Evolutionary conservation across 2,329 filamentous ascomycete genomes (phyloP), one percentile per base, ranked within the genome.

Genomic region (Thermothelomyces thermophilus): DNA sequence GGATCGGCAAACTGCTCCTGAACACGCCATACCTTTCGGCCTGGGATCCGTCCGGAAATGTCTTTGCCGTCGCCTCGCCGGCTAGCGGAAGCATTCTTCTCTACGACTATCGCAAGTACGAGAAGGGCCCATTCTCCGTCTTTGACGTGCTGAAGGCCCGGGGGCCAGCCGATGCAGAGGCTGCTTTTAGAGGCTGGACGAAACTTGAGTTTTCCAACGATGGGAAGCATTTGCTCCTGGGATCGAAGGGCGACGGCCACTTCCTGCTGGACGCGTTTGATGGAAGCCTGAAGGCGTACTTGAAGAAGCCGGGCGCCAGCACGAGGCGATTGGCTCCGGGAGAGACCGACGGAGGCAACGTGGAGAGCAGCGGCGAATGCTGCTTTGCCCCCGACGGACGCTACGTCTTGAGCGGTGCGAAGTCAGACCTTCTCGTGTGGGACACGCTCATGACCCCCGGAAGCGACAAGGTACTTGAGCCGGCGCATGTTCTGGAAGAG

Each of bases 141-240:
- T 93, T 97, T 62, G 91, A 97, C 62, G 73, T 97, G 14, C 69
- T 82, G 20, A 80, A 84, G 49, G 69, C 74, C 44, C 71, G 72
- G 40, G 64, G 70, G 62, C 52, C 69, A 62, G 61, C 73, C 44
- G 72, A 79, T 56, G 67, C 74, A 5, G 77, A 83, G 41, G 82
- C 86, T 45, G 68, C 77, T 1, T 72, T 79, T 53, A 77, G 76
- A 46, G 84, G 84, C 10, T 98, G 93, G 93, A 93, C 87, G 1
- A 90, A 86, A 59, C 76, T 98, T 36, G 90, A 95, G 61, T 97
- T 98, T 65, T 93, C 88, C 51, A 98, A 98, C 62, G 93, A 98
- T 62, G 93, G 93, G 16, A 95, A 95, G 63, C 81, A 81, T 53
- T 70, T 98, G 41, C 76, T 98, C 5, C 68, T 98, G 16, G 87